Evolutionary conservation across 768 basidiomycete genomes (phyloP).

Genomic region (Cystofilobasidium capitatum): DNA sequence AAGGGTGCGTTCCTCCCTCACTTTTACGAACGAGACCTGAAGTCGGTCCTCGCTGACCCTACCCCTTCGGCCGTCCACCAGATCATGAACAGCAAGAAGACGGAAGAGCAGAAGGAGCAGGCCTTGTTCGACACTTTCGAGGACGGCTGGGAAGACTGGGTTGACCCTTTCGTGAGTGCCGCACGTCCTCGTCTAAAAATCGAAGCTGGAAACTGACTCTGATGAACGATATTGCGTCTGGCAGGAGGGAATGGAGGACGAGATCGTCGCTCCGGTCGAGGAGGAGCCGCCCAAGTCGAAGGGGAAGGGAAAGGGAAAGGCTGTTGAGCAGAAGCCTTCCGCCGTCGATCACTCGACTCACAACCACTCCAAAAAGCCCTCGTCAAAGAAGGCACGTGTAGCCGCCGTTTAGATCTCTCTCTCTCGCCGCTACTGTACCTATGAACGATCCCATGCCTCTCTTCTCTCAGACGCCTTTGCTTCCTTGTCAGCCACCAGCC

Average conservation of each 20-base stretch:
- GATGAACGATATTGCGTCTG: neutral
- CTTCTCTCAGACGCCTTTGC: too few species aligned
- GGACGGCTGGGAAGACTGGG: constrained; percentile 38
- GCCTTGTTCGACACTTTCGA: constrained; percentile 33
- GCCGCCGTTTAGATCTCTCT: too few species aligned
- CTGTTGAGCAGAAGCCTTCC: too few species aligned
- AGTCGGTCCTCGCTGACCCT: constrained; percentile 20
- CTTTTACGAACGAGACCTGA: constrained; percentile 16
- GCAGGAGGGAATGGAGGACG: constrained; percentile 6
- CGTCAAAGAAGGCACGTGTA: too few species aligned
- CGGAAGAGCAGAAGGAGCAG: constrained; percentile 30
- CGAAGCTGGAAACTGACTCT: neutral
- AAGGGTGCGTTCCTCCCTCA: constrained; percentile 20
- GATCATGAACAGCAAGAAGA: constrained; percentile 29
- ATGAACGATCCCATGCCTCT: too few species aligned
- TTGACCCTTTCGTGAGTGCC: constrained; percentile 24
- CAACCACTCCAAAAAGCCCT: too few species aligned
- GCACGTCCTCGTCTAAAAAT: neutral
- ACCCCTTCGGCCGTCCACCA: neutral
- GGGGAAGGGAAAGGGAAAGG: constrained; percentile 10
- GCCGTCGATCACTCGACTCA: too few species aligned
- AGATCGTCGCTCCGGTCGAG: neutral
- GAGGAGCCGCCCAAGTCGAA: constrained; percentile 1
- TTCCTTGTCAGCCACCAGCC: too few species aligned
- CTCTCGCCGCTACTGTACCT: too few species aligned